Conservation (phyloP, 768 basidiomycete genomes). For the Cubamyces sp. region DNA sequence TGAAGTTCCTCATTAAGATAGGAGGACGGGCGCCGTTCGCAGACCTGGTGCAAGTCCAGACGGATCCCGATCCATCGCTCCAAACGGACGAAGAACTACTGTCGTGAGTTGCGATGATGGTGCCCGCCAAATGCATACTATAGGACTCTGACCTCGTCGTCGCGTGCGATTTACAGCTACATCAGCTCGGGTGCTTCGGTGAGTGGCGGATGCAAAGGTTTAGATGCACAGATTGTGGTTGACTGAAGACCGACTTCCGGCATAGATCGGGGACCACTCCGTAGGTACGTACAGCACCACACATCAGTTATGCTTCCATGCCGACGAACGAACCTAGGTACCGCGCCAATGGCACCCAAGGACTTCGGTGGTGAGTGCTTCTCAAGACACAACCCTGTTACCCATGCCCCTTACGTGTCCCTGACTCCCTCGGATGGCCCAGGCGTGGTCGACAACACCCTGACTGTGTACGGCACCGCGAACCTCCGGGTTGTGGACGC, state of each 20-base stretch:
- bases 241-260: neutral
- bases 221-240: no score
- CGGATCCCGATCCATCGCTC: neutral
- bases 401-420: neutral
- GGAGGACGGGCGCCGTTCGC: neutral
- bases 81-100: neutral
- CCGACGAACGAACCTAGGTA: neutral
- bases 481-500: slow-evolving; percentile 25
- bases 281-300: neutral
- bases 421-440: neutral
- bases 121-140: no score
- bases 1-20: neutral
- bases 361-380: neutral
- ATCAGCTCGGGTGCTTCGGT: neutral
- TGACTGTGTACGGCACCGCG: slow-evolving; percentile 24
- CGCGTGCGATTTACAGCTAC: neutral
- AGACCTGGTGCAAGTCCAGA: neutral
- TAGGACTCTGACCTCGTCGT: no score
- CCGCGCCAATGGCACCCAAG: neutral
- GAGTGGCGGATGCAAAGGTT: neutral
- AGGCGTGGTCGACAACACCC: slow-evolving; percentile 9
- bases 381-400: neutral
- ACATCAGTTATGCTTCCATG: no score
- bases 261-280: neutral
- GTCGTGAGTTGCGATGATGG: neutral